These are phyloP conservation scores for Cenococcum geophilum DNA, from an alignment of 495 filamentous ascomycete genomes.

Conservation along the genomic window DNA sequence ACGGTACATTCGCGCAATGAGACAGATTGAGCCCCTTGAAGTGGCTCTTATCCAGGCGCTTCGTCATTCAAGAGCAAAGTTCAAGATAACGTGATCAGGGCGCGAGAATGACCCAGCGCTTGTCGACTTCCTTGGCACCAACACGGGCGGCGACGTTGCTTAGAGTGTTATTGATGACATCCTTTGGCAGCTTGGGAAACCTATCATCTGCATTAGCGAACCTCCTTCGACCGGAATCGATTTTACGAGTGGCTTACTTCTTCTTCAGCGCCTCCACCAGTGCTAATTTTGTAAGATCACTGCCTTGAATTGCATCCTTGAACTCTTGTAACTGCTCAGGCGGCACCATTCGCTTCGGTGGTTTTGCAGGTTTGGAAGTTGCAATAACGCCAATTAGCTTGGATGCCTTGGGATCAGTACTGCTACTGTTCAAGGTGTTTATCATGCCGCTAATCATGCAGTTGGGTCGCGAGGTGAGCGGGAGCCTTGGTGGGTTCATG, in stretches of 20 bases:
- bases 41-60: no score
- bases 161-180: slow-evolving; percentile 66
- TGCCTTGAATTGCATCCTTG: slow-evolving; percentile 60
- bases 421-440: slow-evolving; percentile 20
- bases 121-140: slow-evolving; percentile 55
- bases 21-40: no score
- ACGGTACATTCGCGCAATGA: no score
- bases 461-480: slow-evolving; percentile 17
- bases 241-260: slow-evolving; percentile 40
- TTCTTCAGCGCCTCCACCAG: slow-evolving; percentile 68
- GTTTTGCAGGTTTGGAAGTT: slow-evolving; percentile 19
- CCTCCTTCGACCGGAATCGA: background rate
- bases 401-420: background rate
- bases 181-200: slow-evolving; percentile 66
- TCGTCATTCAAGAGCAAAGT: no score
- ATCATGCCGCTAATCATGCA: slow-evolving; percentile 20
- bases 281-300: slow-evolving; percentile 67
- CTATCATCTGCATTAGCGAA: slow-evolving; percentile 31
- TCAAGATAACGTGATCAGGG: background rate
- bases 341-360: slow-evolving; percentile 48
- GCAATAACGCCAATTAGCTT: background rate
- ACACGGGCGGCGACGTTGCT: slow-evolving; percentile 62
- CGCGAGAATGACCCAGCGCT: slow-evolving; percentile 52
- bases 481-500: slow-evolving; percentile 30
- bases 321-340: slow-evolving; percentile 64